A percentile compares a stretch with the other conserved stretches of the same genome.
These are phyloP conservation scores for Ustilago bromivora DNA, from an alignment of 1,284 basidiomycete genomes.

Conservation along the genomic window DNA sequence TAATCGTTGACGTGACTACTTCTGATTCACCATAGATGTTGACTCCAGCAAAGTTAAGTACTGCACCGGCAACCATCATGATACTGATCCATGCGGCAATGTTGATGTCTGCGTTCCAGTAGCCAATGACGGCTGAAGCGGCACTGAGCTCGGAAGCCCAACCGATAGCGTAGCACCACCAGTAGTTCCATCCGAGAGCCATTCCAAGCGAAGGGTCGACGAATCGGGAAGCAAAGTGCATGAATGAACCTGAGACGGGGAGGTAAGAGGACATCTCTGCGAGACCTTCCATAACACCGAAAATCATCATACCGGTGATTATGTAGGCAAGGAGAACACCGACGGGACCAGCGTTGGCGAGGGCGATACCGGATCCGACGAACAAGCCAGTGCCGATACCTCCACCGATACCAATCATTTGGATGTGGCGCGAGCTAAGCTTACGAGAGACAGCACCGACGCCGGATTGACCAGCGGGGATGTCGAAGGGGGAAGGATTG, in stretches of 20 bases:
- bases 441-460: slow-evolving; percentile 47
- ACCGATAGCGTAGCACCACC: slow-evolving; percentile 65
- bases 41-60: slow-evolving; percentile 62
- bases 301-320: slow-evolving; percentile 58
- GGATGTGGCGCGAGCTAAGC: slow-evolving; percentile 48
- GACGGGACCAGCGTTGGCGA: slow-evolving; percentile 58
- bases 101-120: slow-evolving; percentile 63
- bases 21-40: slow-evolving; percentile 73
- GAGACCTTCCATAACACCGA: slow-evolving; percentile 60
- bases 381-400: slow-evolving; percentile 66
- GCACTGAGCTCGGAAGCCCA: slow-evolving; percentile 68
- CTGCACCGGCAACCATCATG: slow-evolving; percentile 52
- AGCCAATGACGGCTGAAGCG: slow-evolving; percentile 70
- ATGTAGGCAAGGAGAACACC: slow-evolving; percentile 60
- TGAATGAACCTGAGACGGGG: slow-evolving; percentile 64
- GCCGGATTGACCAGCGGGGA: slow-evolving; percentile 36
- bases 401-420: slow-evolving; percentile 62
- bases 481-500: slow-evolving; percentile 37
- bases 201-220: slow-evolving; percentile 80
- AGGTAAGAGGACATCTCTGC: slow-evolving; percentile 62
- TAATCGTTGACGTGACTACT: slow-evolving; percentile 74
- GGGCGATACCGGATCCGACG: slow-evolving; percentile 56
- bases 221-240: slow-evolving; percentile 59
- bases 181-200: slow-evolving; percentile 71
- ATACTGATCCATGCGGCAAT: slow-evolving; percentile 60